Evolutionary conservation across 1,284 basidiomycete genomes (phyloP), one percentile per base, ranked within the genome.

Genomic region (Apiotrichum mycotoxinovorans): DNA sequence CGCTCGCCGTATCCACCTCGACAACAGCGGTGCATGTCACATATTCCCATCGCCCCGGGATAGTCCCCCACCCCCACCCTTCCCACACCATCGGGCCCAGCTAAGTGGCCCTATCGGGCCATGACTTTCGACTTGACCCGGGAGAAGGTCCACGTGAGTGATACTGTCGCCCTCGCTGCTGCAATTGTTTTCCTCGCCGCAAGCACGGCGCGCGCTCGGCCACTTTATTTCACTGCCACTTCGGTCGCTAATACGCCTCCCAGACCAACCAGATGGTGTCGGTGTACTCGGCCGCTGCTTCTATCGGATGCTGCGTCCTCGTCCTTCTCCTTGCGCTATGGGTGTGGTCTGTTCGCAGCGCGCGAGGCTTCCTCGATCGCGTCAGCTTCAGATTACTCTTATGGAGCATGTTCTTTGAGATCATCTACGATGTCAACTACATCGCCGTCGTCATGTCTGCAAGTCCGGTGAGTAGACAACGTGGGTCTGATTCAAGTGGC

Each of bases 121-220:
- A 60, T 60, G 46, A 25, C 46, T 54, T 56, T 56, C 26, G 67
- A 70, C 56, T 52, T 66, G 26, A 62, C 67, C 10, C 68, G 72
- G 52, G 76, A 94, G 72, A 93, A 94, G 68, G 79, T 96, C 34
- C 12, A 25, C 10, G 58, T 60, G 34, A 37, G 58, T 57, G 18
- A 27, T 8, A 35, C 30, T n/a, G n/a, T n/a, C 17, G 18, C 20
- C n/a, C 20, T 22, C 33, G 15, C 27, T 12, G 25, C 33, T 10
- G n/a, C n/a, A n/a, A n/a, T n/a, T n/a, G n/a, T n/a, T n/a, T n/a
- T n/a, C n/a, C n/a, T n/a, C n/a, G n/a, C n/a, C n/a, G n/a, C n/a
- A n/a, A n/a, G n/a, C n/a, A n/a, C n/a, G n/a, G n/a, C n/a, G n/a
- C n/a, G n/a, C n/a, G n/a, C n/a, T n/a, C n/a, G n/a, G n/a, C n/a